These are phyloP conservation scores for Thermothielavioides terrestris DNA, from an alignment of 495 filamentous ascomycete species.

Conservation along the genomic window DNA sequence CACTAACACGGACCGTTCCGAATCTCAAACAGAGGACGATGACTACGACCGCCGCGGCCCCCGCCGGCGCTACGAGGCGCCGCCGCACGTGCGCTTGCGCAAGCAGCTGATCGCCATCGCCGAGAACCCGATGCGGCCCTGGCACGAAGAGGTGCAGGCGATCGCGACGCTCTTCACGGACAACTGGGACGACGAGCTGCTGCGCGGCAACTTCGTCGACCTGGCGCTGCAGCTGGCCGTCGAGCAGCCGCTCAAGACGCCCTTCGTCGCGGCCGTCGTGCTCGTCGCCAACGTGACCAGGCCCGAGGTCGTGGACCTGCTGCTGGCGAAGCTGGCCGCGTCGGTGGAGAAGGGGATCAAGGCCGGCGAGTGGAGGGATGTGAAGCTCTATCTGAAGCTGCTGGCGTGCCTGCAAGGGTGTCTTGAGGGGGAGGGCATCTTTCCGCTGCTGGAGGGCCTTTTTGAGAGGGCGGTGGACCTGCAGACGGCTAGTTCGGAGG, in stretches of 20 bases:
- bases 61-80: conserved; percentile 71
- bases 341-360: conserved; percentile 54
- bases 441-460: conserved; percentile 72
- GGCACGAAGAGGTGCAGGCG: conserved; percentile 68
- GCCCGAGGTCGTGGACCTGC: conserved; percentile 57
- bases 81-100: conserved; percentile 63
- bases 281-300: conserved; percentile 67
- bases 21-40: conserved; percentile 24
- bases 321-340: conserved; percentile 52
- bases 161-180: conserved; percentile 71
- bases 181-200: conserved; percentile 66
- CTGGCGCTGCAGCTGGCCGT: conserved; percentile 64
- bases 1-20: neutral
- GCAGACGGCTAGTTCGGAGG: conserved; percentile 82
- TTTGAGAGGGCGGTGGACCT: conserved; percentile 77
- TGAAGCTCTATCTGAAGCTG: conserved; percentile 85
- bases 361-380: conserved; percentile 73
- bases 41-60: conserved; percentile 71
- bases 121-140: conserved; percentile 71
- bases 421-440: conserved; percentile 78
- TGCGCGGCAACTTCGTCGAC: conserved; percentile 59
- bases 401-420: conserved; percentile 71
- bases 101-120: conserved; percentile 76
- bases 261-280: conserved; percentile 76
- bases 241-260: conserved; percentile 95